Conservation (phyloP, 495 filamentous ascomycete genomes). For the Daldinia grandis region DNA sequence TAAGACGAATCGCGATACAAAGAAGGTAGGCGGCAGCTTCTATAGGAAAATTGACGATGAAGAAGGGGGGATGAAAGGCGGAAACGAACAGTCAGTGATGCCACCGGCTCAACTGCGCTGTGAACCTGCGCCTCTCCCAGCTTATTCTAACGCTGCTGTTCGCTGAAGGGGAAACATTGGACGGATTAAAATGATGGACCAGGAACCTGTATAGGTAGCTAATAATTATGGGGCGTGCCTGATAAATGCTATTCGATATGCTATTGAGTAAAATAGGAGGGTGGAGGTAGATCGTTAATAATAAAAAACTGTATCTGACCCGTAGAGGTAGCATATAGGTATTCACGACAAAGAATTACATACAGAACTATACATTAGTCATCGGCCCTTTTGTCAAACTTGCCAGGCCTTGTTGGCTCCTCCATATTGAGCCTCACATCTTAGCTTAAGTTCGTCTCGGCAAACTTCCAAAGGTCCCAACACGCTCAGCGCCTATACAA, state of each 20-base stretch:
- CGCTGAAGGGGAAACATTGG: neutral
- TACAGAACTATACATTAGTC: constrained; percentile 50
- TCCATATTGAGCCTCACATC: constrained; percentile 15
- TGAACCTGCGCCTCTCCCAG: neutral
- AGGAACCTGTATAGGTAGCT: neutral
- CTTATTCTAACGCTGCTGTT: neutral
- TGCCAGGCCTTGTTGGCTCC: constrained; percentile 23
- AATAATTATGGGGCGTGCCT: neutral
- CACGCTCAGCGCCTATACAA: constrained; percentile 31
- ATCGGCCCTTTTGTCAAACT: constrained; percentile 29
- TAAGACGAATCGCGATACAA: neutral
- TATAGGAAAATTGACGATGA: constrained; percentile 24
- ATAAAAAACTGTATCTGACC: constrained; percentile 14
- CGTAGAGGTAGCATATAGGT: constrained; percentile 20
- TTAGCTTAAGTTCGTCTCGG: constrained; percentile 23
- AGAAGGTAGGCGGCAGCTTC: constrained; percentile 29
- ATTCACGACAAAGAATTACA: constrained; percentile 44
- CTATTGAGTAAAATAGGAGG: neutral
- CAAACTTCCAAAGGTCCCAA: constrained; percentile 35
- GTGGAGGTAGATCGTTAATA: constrained; percentile 2
- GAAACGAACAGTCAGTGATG: neutral
- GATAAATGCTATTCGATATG: neutral
- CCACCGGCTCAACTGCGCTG: neutral
- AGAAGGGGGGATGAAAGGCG: constrained; percentile 9
- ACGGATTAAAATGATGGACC: neutral